Conservation (phyloP, 768 basidiomycete species). For the Dacryopinax primogenitus region DNA sequence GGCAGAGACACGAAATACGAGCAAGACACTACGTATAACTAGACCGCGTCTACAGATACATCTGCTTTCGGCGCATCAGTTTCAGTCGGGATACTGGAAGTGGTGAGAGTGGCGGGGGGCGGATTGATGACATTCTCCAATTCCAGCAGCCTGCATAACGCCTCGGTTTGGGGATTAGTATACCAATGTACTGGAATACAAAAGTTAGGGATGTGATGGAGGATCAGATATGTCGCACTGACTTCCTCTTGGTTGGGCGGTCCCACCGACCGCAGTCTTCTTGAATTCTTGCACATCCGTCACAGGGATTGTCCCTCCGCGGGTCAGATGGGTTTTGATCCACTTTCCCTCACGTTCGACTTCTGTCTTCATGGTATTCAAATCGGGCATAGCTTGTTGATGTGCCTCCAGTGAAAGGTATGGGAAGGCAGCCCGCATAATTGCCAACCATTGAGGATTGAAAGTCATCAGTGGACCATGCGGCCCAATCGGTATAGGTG, state of each 20-base stretch:
- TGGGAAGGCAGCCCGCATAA: constrained; percentile 73
- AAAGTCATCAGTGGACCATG: constrained; percentile 36
- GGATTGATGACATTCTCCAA: constrained; percentile 61
- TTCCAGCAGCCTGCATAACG: constrained; percentile 67
- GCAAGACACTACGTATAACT: no score
- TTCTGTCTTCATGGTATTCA: constrained; percentile 35
- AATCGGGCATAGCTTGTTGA: constrained; percentile 50
- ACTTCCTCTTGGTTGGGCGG: constrained; percentile 13
- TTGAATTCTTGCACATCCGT: constrained; percentile 52
- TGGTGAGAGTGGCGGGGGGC: constrained; percentile 18
- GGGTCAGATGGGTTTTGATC: constrained; percentile 46
- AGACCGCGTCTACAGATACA: no score
- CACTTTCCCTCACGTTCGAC: constrained; percentile 52
- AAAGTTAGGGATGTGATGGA: background rate
- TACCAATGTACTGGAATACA: constrained; percentile 51
- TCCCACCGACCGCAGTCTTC: constrained; percentile 49
- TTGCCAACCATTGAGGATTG: constrained; percentile 90
- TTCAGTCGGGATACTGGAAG: background rate
- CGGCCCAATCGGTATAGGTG: constrained; percentile 13
- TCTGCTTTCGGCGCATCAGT: no score
- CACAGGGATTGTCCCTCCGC: constrained; percentile 28
- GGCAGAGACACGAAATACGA: no score
- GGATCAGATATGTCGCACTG: background rate
- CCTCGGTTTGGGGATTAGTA: constrained; percentile 78
- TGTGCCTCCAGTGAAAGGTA: constrained; percentile 45